phyloP scores from a whole-genome alignment of 2,329 filamentous ascomycete species.

The Colletotrichum lini region DNA sequence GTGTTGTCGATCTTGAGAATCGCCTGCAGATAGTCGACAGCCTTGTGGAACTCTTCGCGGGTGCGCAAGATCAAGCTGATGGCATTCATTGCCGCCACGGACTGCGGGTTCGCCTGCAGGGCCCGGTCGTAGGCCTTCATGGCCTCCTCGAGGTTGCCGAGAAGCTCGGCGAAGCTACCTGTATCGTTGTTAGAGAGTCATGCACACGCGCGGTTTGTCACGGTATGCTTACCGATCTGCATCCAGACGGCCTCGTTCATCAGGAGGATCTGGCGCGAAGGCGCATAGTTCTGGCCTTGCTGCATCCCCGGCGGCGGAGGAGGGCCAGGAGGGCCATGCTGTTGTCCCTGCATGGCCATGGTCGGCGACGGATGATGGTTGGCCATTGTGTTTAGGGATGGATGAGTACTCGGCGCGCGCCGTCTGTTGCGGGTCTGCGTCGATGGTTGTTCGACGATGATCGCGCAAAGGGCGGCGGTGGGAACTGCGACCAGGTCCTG shows the following conservation, averaged over 20 bases:
- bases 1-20: constrained; percentile 90
- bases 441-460: constrained; percentile 41
- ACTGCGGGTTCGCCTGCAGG: constrained; percentile 88
- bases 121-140: constrained; percentile 93
- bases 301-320: constrained; percentile 69
- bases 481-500: constrained; percentile 8
- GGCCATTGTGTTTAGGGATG: constrained; percentile 67
- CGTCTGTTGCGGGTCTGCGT: constrained; percentile 42
- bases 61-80: constrained; percentile 93
- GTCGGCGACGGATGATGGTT: constrained; percentile 87
- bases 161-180: constrained; percentile 89
- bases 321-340: constrained; percentile 76
- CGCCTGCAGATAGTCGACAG: constrained; percentile 91
- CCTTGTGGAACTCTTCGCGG: constrained; percentile 93
- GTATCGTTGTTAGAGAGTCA: constrained; percentile 48
- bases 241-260: constrained; percentile 94
- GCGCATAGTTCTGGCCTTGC: constrained; percentile 69
- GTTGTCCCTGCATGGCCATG: constrained; percentile 78
- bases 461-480: constrained; percentile 35
- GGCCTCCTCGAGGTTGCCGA: constrained; percentile 90
- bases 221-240: constrained; percentile 82
- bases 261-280: constrained; percentile 81
- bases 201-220: constrained; percentile 17
- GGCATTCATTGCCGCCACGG: constrained; percentile 91
- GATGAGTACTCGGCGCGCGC: constrained; percentile 24